A percentile compares a stretch with the other conserved stretches of the same genome.
Evolutionary conservation across 1,139 yeast genomes (phyloP).

Genomic region (Candida sojae): DNA sequence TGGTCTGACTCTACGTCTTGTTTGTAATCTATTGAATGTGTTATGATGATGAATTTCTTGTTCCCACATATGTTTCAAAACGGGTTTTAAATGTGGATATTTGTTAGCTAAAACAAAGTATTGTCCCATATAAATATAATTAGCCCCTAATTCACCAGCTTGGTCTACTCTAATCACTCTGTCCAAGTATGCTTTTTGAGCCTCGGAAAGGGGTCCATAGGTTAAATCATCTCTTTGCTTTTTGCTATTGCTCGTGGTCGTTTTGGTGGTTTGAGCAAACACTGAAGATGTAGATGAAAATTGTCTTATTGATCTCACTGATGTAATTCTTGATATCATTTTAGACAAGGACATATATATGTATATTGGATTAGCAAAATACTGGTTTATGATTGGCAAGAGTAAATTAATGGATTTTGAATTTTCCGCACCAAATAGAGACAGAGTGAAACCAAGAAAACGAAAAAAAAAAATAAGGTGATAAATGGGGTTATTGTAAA

Average conservation of each 20-base stretch:
- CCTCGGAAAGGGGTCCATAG: slow-evolving; percentile 50
- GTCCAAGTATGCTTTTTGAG: slow-evolving; percentile 72
- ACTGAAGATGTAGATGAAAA: slow-evolving; percentile 1
- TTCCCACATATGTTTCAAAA: slow-evolving; percentile 96
- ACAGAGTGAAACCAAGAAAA: background rate
- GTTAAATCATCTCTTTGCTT: slow-evolving; percentile 23
- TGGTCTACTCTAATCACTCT: slow-evolving; percentile 89
- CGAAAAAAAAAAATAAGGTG: background rate
- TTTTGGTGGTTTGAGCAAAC: background rate
- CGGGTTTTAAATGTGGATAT: slow-evolving; percentile 68
- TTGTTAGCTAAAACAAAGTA: slow-evolving; percentile 71
- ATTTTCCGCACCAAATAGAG: background rate
- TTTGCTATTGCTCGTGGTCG: slow-evolving; percentile 15
- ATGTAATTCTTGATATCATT: slow-evolving; percentile 2
- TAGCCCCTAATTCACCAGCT: slow-evolving; percentile 98
- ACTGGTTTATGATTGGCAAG: background rate
- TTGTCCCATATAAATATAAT: slow-evolving; percentile 91
- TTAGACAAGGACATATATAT: too few relatives aligned
- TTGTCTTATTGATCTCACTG: background rate
- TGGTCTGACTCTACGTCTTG: slow-evolving; percentile 82
- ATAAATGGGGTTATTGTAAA: background rate
- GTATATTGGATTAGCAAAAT: too few relatives aligned
- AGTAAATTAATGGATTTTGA: background rate
- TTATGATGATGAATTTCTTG: slow-evolving; percentile 90
- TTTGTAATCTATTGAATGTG: slow-evolving; percentile 78